Evolutionary conservation across 805 yeast species (phyloP).

Genomic region (Yamadazyma tumulicola): DNA sequence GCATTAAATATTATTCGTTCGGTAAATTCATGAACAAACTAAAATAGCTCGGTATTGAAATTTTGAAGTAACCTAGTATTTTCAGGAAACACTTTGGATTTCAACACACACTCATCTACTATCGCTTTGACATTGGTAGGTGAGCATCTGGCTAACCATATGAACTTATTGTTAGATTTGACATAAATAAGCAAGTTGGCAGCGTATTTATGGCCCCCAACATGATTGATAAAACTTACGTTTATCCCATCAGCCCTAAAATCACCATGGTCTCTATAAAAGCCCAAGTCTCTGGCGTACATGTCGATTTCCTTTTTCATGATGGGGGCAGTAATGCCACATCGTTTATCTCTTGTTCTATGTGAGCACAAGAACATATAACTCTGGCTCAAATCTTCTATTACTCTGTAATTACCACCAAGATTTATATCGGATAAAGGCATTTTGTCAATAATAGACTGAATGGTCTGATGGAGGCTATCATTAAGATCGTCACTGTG

Average conservation of each 20-base stretch:
- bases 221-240: slow-evolving; percentile 74
- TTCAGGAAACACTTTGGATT: slow-evolving; percentile 69
- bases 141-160: slow-evolving; percentile 85
- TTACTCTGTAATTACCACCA: slow-evolving; percentile 27
- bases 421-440: not conserved
- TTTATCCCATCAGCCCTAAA: slow-evolving; percentile 69
- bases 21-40: not conserved
- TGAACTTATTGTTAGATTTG: slow-evolving; percentile 60
- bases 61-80: slow-evolving; percentile 59
- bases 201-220: slow-evolving; percentile 94
- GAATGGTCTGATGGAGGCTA: slow-evolving; percentile 11
- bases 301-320: slow-evolving; percentile 76
- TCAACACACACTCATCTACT: slow-evolving; percentile 70
- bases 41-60: slow-evolving; percentile 19
- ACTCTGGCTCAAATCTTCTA: slow-evolving; percentile 31
- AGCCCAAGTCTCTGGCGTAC: slow-evolving; percentile 65
- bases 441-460: slow-evolving; percentile 1
- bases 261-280: slow-evolving; percentile 76
- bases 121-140: slow-evolving; percentile 75
- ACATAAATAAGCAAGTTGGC: slow-evolving; percentile 83
- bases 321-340: slow-evolving; percentile 92
- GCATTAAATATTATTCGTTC: not conserved
- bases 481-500: slow-evolving; percentile 36
- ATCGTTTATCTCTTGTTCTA: slow-evolving; percentile 83
- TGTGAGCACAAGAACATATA: slow-evolving; percentile 84